These are phyloP conservation scores for Myxozyma geophila DNA, from an alignment of 805 yeast genomes.

Conservation along the genomic window DNA sequence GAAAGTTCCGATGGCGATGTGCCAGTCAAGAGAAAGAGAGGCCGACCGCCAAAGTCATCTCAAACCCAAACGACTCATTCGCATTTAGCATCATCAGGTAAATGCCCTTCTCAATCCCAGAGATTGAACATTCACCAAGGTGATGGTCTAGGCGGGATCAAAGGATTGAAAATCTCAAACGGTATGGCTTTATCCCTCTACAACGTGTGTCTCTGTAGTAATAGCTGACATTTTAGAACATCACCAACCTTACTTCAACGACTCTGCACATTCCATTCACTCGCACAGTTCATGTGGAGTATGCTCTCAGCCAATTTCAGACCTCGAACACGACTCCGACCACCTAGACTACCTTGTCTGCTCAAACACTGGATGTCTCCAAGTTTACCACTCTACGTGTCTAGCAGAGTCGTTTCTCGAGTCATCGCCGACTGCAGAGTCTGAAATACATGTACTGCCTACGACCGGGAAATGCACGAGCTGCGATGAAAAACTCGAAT, in stretches of 20 bases:
- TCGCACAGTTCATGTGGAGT: conserved; percentile 18
- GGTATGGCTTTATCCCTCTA: background rate
- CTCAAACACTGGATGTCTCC: conserved; percentile 27
- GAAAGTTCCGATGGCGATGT: background rate
- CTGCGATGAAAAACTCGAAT: conserved; percentile 25
- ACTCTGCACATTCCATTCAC: background rate
- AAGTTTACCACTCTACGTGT: conserved; percentile 32
- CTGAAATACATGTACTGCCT: conserved; percentile 30
- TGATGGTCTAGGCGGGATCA: conserved; percentile 33
- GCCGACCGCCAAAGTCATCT: background rate
- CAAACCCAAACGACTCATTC: background rate
- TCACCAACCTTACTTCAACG: conserved; percentile 26
- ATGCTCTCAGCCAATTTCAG: conserved; percentile 18
- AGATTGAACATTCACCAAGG: conserved; percentile 26
- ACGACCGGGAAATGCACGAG: conserved; percentile 30
- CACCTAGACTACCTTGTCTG: conserved; percentile 27
- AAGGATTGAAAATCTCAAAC: conserved; percentile 21
- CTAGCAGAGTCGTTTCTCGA: conserved; percentile 30
- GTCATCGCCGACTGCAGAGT: background rate
- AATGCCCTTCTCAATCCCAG: background rate
- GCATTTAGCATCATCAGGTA: background rate
- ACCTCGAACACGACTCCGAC: background rate
- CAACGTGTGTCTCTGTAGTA: background rate
- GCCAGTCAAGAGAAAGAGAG: background rate
- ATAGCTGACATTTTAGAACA: conserved; percentile 5